Evolutionary conservation across 148 eudicot genomes (phyloP).

Genomic region (Rhododendron ferrugineum): DNA sequence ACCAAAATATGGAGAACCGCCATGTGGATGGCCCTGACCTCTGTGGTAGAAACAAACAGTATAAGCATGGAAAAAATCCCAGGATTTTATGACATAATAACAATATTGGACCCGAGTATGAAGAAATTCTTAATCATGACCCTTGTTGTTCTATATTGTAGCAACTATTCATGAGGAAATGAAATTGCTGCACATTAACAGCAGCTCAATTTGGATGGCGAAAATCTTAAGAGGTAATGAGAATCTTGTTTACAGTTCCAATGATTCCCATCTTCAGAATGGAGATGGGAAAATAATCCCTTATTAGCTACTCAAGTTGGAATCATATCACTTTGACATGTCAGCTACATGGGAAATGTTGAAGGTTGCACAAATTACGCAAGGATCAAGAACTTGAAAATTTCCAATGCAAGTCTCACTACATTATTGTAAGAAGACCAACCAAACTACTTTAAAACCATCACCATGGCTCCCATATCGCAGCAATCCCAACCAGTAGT

Average conservation of each 20-base stretch:
- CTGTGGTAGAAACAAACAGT: conserved; percentile 32
- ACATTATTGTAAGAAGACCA: neutral
- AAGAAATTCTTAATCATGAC: neutral
- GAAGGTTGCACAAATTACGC: neutral
- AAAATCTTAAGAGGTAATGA: neutral
- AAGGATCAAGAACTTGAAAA: neutral
- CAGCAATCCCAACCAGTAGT: neutral
- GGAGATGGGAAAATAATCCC: neutral
- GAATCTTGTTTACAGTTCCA: neutral
- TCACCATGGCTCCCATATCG: neutral
- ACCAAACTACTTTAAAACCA: neutral
- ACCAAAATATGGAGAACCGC: conserved; percentile 82
- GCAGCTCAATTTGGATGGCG: neutral
- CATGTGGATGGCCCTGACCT: conserved; percentile 83
- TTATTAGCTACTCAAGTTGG: neutral
- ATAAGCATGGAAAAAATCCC: neutral
- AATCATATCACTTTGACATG: neutral
- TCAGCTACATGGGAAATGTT: neutral
- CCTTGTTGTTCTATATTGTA: neutral
- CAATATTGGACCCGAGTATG: neutral
- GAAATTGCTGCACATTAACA: neutral
- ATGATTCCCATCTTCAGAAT: neutral
- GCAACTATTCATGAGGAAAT: neutral
- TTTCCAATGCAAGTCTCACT: neutral
- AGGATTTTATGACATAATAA: neutral